Conservation (phyloP, 305 asterid genomes). For the Fraxinus baroniana region DNA sequence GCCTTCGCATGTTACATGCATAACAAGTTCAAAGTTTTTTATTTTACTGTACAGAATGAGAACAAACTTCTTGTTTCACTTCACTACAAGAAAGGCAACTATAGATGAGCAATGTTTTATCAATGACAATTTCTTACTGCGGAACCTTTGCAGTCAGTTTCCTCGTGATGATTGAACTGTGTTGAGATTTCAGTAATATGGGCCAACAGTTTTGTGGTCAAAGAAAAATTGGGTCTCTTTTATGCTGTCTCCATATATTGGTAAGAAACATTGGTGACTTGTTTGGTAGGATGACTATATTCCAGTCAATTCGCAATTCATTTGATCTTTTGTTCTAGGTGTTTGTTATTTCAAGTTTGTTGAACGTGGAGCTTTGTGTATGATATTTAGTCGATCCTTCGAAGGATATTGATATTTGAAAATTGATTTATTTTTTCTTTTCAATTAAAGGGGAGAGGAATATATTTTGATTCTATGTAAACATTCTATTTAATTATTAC, state of each 20-base stretch:
- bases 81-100: not conserved
- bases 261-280: not conserved
- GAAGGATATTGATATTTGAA: conserved; percentile 22
- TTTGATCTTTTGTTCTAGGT: not conserved
- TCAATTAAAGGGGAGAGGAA: no score
- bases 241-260: not conserved
- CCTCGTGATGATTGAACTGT: not conserved
- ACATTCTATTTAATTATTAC: no score
- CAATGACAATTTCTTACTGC: not conserved
- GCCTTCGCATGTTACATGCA: not conserved
- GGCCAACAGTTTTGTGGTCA: not conserved
- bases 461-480: no score
- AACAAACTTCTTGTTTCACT: not conserved
- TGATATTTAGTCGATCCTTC: conserved; percentile 46
- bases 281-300: not conserved
- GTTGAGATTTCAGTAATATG: not conserved
- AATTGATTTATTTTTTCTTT: no score
- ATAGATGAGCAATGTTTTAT: not conserved
- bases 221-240: not conserved
- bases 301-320: not conserved
- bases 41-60: conserved; percentile 20
- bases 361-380: conserved; percentile 27
- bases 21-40: not conserved
- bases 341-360: not conserved
- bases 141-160: not conserved